Percentiles rank a stretch among this genome's conserved stretches.
phyloP scores from a whole-genome alignment of 495 filamentous ascomycete species.

The Cercophora samala region DNA sequence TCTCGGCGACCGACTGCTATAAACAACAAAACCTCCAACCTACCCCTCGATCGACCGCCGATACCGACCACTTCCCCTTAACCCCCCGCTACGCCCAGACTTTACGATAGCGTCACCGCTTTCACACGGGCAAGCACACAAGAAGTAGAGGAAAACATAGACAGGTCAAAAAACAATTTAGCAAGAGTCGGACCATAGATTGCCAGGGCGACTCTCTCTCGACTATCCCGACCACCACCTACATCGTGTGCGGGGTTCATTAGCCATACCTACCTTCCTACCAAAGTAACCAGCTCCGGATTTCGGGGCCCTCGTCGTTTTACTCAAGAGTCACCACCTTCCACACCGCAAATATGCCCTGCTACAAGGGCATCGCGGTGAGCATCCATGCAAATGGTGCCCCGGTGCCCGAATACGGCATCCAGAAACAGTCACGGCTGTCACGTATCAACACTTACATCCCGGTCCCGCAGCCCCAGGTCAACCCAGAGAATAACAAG shows the following conservation, averaged over 20 bases:
- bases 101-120: neutral
- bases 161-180: neutral
- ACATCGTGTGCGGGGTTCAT: neutral
- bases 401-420: conserved; percentile 85
- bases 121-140: neutral
- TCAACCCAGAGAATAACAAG: conserved; percentile 63
- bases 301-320: neutral
- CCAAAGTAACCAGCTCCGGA: neutral
- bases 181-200: neutral
- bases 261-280: neutral
- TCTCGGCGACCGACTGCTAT: neutral
- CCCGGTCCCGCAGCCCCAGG: conserved; percentile 82
- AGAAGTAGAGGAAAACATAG: neutral
- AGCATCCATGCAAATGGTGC: conserved; percentile 91
- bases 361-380: conserved; percentile 96
- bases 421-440: conserved; percentile 86
- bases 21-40: neutral
- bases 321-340: neutral
- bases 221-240: neutral
- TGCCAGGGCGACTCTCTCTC: neutral
- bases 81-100: neutral
- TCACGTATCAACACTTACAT: conserved; percentile 96
- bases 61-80: neutral
- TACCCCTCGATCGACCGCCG: neutral
- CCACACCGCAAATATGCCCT: conserved; percentile 64